These are phyloP conservation scores for Aphanomyces astaci DNA, from an alignment of 352 stramenopile genomes.

Conservation along the genomic window DNA sequence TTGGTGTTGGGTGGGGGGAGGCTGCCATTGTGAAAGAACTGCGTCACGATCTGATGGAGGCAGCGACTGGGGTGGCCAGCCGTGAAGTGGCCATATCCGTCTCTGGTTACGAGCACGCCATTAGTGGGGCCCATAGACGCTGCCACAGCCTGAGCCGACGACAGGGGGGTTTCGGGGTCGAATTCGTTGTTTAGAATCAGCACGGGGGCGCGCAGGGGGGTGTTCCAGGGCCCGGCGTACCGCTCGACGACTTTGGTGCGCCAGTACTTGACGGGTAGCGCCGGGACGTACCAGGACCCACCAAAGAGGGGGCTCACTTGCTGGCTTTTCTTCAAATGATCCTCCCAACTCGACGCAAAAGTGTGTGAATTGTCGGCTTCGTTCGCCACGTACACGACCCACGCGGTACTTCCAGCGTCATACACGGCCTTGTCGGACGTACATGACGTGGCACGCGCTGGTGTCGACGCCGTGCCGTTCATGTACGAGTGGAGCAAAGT, in stretches of 20 bases:
- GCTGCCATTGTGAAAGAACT: background rate
- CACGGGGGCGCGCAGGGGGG: background rate
- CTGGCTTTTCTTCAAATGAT: background rate
- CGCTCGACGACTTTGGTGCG: background rate
- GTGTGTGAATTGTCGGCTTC: background rate
- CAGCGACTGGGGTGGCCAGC: constrained; percentile 5
- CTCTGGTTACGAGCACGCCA: constrained; percentile 1
- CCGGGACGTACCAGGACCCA: background rate
- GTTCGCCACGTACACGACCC: constrained; percentile 1
- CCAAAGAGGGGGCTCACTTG: background rate
- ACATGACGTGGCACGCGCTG: background rate
- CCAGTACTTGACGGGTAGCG: background rate
- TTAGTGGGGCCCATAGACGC: background rate
- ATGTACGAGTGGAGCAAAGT: background rate
- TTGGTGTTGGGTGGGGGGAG: background rate
- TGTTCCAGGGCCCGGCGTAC: constrained; percentile 5
- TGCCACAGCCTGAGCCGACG: background rate
- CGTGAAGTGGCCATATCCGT: constrained; percentile 10
- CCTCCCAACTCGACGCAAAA: background rate
- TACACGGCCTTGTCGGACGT: background rate
- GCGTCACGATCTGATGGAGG: background rate
- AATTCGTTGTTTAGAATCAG: constrained; percentile 13
- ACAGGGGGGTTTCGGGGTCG: constrained; percentile 6
- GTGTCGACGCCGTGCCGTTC: background rate
- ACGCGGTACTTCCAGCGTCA: background rate